These are phyloP conservation scores for Cyberlindnera galapagoensis DNA, from an alignment of 805 yeast genomes.

Conservation along the genomic window DNA sequence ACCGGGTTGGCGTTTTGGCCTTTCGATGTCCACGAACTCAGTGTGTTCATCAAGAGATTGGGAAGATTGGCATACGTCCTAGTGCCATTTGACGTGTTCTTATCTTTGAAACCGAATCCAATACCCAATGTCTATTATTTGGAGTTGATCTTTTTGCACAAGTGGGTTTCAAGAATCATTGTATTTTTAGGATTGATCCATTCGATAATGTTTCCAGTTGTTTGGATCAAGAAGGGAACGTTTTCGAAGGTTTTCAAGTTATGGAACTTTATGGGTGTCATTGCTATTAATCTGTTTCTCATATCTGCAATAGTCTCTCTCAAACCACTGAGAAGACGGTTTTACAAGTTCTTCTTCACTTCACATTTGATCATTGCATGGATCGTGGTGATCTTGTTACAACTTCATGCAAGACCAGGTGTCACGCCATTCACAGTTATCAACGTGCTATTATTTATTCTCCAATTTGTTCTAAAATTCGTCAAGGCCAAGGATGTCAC, in stretches of 20 bases:
- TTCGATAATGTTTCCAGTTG: conserved; percentile 41
- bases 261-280: conserved; percentile 47
- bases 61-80: conserved; percentile 59
- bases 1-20: conserved; percentile 29
- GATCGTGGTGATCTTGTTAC: conserved; percentile 36
- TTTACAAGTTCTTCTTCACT: conserved; percentile 49
- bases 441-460: conserved; percentile 26
- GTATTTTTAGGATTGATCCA: conserved; percentile 42
- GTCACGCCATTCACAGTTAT: conserved; percentile 34
- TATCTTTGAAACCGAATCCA: conserved; percentile 53
- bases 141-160: conserved; percentile 52
- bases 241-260: conserved; percentile 29
- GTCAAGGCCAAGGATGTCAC: conserved; percentile 13
- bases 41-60: conserved; percentile 42
- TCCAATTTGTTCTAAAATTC: conserved; percentile 33
- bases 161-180: conserved; percentile 63
- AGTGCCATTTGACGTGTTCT: conserved; percentile 48
- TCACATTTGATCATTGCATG: conserved; percentile 48
- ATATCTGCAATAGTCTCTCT: conserved; percentile 40
- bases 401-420: conserved; percentile 68
- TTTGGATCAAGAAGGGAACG: conserved; percentile 39
- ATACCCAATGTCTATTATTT: conserved; percentile 43
- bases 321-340: conserved; percentile 39
- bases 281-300: conserved; percentile 31
- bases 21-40: conserved; percentile 27